Evolutionary conservation across 2,329 filamentous ascomycete species (phyloP), one percentile per base, ranked within the genome.

Genomic region (Fusarium mangiferae): DNA sequence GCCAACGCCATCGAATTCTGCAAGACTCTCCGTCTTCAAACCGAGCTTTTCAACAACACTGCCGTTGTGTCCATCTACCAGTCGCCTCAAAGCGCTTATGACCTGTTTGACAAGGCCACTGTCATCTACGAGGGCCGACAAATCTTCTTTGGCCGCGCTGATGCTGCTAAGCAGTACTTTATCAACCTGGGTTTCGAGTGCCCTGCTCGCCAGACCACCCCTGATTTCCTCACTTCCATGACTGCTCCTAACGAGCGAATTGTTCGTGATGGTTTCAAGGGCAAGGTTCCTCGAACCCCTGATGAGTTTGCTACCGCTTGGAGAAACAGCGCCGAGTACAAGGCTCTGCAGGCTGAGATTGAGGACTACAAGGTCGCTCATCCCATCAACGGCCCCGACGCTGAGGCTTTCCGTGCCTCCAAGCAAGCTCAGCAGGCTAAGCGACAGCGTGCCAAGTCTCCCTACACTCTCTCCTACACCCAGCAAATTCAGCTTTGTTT

Each of bases 401-500:
- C 88, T 22, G 83, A 87, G 68, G 85, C 82, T 20, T 90, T 90
- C 85, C 88, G 89, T 70, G 85, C 84, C n/a, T 85, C 84, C 63
- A 87, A 84, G 82, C 82, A 84, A 58, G 84, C 84, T 20, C 87
- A 90, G 80, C 89, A 90, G 79, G 87, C 90, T 73, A 88, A 85
- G 78, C 78, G 83, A 35, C 87, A 89, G 79, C 92, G 94, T 7
- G 82, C 87, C 55, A 90, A 90, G 80, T 97, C 94, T 3, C 94
- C 95, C 1, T 98, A 92, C 82, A 98, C 94, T 2, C 85, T 98
- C 42, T 96, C 94, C 0, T 93, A 92, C 74, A 57, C 68, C 8
- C 91, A 95, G 81, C 95, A 98, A 82, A 83, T 98, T 72, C 81
- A 88, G 68, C 90, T 98, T 18, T 98, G 95, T 80, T 85, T 97